Conservation (phyloP, 768 basidiomycete species). For the Termitomyces sp. region DNA sequence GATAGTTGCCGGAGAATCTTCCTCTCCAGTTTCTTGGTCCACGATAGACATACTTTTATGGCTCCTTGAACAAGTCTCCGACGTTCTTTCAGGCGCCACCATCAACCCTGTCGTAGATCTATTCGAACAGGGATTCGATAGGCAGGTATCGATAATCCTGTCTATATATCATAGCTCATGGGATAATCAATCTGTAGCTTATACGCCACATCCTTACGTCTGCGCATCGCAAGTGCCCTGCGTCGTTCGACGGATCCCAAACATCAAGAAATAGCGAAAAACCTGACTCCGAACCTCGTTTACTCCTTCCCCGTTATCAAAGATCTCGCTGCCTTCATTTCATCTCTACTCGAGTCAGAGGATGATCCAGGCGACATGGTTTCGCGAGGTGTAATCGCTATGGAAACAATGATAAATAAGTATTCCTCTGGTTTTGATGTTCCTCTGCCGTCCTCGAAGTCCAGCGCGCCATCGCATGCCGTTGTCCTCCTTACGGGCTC, state of each 20-base stretch:
- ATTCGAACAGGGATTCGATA: slow-evolving; percentile 9
- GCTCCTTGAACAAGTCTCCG: slow-evolving; percentile 1
- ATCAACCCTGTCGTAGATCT: background rate
- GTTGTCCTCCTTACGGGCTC: slow-evolving; percentile 23
- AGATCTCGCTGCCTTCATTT: slow-evolving; percentile 5
- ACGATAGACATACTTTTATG: background rate
- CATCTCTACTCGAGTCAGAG: background rate
- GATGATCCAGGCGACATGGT: background rate
- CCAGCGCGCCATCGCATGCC: background rate
- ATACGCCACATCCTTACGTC: slow-evolving; percentile 3
- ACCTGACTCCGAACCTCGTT: slow-evolving; percentile 31
- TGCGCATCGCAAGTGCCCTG: slow-evolving; percentile 1
- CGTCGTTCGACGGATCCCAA: background rate
- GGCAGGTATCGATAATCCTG: background rate
- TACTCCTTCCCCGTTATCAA: slow-evolving; percentile 36
- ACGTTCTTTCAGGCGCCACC: background rate
- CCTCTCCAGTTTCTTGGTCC: background rate
- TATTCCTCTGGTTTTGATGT: slow-evolving; percentile 21
- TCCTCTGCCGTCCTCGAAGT: background rate
- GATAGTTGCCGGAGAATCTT: background rate
- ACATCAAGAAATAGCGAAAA: slow-evolving; percentile 10
- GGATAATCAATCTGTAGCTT: background rate
- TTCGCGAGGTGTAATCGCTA: slow-evolving; percentile 1
- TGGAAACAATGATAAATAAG: slow-evolving; percentile 33
- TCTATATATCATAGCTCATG: background rate